These are phyloP conservation scores for Grammothele lineata DNA, from an alignment of 768 basidiomycete genomes.

Conservation along the genomic window DNA sequence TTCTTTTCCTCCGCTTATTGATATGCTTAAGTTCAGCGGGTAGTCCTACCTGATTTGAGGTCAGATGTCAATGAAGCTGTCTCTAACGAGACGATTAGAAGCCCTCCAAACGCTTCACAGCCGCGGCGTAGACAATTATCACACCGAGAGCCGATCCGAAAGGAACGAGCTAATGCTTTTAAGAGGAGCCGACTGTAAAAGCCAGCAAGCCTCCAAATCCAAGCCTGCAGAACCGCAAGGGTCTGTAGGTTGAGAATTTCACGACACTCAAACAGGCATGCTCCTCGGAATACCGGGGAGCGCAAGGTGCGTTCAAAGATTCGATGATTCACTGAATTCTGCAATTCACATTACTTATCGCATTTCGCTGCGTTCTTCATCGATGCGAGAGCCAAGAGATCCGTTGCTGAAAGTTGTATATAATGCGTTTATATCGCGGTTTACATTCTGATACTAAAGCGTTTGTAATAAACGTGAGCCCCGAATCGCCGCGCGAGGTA, in stretches of 20 bases:
- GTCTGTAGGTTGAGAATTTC: conserved; percentile 43
- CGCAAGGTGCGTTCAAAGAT: conserved; percentile 81
- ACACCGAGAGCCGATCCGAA: conserved; percentile 36
- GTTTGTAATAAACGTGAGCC: conserved; percentile 17
- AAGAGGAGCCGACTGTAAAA: conserved; percentile 33
- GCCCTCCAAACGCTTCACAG: conserved; percentile 22
- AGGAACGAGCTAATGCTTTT: conserved; percentile 43
- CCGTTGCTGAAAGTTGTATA: conserved; percentile 27
- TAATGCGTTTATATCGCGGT: conserved; percentile 12
- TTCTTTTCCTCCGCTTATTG: conserved; percentile 90
- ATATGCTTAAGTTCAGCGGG: conserved; percentile 88
- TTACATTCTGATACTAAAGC: conserved; percentile 19
- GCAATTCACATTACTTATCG: conserved; percentile 83
- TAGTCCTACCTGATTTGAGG: conserved; percentile 82
- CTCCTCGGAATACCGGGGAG: conserved; percentile 71
- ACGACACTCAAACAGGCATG: conserved; percentile 77
- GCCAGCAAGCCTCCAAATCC: conserved; percentile 38
- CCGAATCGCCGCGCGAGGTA: not conserved
- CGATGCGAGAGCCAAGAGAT: conserved; percentile 69
- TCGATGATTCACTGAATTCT: conserved; percentile 81
- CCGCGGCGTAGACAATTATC: conserved; percentile 49
- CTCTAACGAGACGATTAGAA: conserved; percentile 23
- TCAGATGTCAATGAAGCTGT: conserved; percentile 40
- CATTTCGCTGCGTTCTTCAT: conserved; percentile 81
- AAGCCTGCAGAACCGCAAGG: conserved; percentile 34